Evolutionary conservation across 371 early-diverging fungal genomes (phyloP).

Genomic region (Fennellomyces sp.): DNA sequence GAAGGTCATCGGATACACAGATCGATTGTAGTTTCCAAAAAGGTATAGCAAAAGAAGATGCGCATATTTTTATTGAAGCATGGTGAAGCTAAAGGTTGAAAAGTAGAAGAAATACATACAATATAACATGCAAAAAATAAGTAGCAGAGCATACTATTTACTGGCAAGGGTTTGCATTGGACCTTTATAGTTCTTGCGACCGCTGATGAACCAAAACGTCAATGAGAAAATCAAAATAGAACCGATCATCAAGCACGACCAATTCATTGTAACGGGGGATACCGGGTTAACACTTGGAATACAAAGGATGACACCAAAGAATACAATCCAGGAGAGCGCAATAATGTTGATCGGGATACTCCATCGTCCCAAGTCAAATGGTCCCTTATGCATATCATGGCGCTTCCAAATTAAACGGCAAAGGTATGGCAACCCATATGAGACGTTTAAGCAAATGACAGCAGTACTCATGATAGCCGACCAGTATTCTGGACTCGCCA

Average conservation of each 20-base stretch:
- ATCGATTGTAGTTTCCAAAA: too few relatives aligned
- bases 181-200: slow-evolving; percentile 23
- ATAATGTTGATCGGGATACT: slow-evolving; percentile 25
- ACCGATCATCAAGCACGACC: slow-evolving; percentile 29
- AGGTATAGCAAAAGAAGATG: too few relatives aligned
- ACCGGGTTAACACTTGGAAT: slow-evolving; percentile 25
- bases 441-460: slow-evolving; percentile 27
- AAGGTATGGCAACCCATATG: slow-evolving; percentile 29
- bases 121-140: too few relatives aligned
- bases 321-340: slow-evolving; percentile 25
- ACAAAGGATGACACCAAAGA: slow-evolving; percentile 30
- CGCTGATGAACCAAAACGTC: slow-evolving; percentile 20
- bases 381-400: slow-evolving; percentile 20
- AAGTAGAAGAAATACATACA: too few relatives aligned
- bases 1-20: too few relatives aligned
- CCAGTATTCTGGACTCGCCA: slow-evolving; percentile 25
- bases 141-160: too few relatives aligned
- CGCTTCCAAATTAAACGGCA: slow-evolving; percentile 32
- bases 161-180: slow-evolving; percentile 33
- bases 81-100: too few relatives aligned
- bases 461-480: slow-evolving; percentile 25
- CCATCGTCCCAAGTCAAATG: slow-evolving; percentile 26
- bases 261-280: slow-evolving; percentile 22
- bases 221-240: slow-evolving; percentile 20
- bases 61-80: too few relatives aligned